A percentile compares a stretch with the other conserved stretches of the same genome.
Evolutionary conservation across 176 grass and related monocot species (phyloP).

Genomic region (Oryza officinalis): DNA sequence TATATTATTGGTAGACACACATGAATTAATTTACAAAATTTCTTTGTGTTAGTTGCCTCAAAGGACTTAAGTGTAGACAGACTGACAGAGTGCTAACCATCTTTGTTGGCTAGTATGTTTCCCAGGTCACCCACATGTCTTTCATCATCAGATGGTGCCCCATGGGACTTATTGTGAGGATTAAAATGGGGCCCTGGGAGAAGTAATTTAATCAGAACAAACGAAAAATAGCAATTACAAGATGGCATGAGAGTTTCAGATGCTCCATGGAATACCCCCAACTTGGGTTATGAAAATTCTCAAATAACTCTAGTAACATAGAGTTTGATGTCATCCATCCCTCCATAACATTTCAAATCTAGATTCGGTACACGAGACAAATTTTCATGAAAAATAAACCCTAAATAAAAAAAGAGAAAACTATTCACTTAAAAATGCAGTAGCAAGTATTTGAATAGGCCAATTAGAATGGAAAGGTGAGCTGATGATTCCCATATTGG

Average conservation of each 20-base stretch:
- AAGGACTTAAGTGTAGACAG: background rate
- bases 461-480: background rate
- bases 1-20: background rate
- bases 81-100: conserved; percentile 47
- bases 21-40: background rate
- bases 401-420: background rate
- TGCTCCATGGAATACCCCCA: no score
- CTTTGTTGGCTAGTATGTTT: conserved; percentile 58
- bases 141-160: conserved; percentile 55
- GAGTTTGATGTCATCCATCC: background rate
- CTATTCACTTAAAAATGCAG: background rate
- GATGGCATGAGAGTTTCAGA: no score
- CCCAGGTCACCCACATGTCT: conserved; percentile 69
- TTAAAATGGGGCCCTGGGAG: conserved; percentile 67
- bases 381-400: background rate
- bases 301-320: background rate
- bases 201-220: background rate
- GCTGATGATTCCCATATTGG: background rate
- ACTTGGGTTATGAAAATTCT: no score
- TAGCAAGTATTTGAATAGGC: background rate
- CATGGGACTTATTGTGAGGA: conserved; percentile 58
- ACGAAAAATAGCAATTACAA: background rate
- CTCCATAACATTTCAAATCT: background rate
- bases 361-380: background rate
- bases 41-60: background rate